These are phyloP conservation scores for Vitis cinerea DNA, from an alignment of 164 flowering plant genomes.

Conservation along the genomic window DNA sequence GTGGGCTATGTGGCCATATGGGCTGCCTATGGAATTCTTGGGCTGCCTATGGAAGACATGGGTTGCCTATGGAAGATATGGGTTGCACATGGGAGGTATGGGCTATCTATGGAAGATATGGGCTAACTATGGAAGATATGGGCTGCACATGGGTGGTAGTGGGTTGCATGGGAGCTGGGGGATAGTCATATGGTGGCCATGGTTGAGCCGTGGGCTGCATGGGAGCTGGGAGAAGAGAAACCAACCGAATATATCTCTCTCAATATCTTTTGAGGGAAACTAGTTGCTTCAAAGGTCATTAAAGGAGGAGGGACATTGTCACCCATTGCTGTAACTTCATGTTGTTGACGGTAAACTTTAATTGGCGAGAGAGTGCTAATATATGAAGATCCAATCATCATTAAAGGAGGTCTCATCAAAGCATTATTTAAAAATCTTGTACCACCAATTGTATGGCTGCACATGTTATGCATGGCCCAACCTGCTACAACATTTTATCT, in stretches of 20 bases:
- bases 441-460: conserved; percentile 38
- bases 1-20: too few species aligned
- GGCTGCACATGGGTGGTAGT: too few species aligned
- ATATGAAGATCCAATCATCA: conserved; percentile 41
- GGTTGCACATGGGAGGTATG: too few species aligned
- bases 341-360: conserved; percentile 66
- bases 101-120: too few species aligned
- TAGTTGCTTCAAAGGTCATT: conserved; percentile 78
- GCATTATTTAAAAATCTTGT: conserved; percentile 46
- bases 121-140: too few species aligned
- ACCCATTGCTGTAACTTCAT: conserved; percentile 86
- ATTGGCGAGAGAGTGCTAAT: conserved; percentile 44
- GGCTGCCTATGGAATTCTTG: too few species aligned
- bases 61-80: too few species aligned
- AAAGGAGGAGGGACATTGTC: conserved; percentile 81
- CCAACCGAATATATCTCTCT: conserved; percentile 83
- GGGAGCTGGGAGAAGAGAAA: conserved; percentile 58
- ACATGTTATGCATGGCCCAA: conserved; percentile 36
- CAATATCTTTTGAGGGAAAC: conserved; percentile 76
- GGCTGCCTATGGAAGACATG: too few species aligned
- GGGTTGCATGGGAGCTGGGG: too few species aligned
- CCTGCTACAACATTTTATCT: conserved; percentile 39
- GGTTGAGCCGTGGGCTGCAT: too few species aligned
- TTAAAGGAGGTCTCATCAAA: conserved; percentile 28
- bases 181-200: too few species aligned